Evolutionary conservation across 805 yeast species (phyloP).

Genomic region (Suhomyces emberorum): DNA sequence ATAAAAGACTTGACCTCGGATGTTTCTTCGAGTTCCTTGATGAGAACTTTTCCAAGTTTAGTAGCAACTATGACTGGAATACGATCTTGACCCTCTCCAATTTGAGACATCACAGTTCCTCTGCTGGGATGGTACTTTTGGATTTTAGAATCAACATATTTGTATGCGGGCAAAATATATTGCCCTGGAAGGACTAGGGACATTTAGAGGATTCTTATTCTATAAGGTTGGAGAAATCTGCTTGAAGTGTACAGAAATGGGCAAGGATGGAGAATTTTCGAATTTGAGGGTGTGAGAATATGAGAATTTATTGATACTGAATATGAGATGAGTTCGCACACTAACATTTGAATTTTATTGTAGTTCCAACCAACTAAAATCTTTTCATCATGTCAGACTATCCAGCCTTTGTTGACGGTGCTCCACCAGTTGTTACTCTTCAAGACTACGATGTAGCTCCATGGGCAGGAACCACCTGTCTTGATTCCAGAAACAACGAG

Average conservation of each 20-base stretch:
- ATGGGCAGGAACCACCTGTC: slow-evolving; percentile 51
- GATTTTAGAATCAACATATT: slow-evolving; percentile 23
- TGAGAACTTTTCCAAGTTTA: slow-evolving; percentile 54
- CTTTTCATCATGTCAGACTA: slow-evolving; percentile 17
- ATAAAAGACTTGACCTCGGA: slow-evolving; percentile 19
- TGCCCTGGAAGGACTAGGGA: slow-evolving; percentile 63
- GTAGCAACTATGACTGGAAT: slow-evolving; percentile 55
- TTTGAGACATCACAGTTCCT: slow-evolving; percentile 56
- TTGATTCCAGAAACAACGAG: slow-evolving; percentile 34
- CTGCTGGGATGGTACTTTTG: slow-evolving; percentile 56
- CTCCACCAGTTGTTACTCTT: slow-evolving; percentile 46
- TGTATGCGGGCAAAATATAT: slow-evolving; percentile 58
- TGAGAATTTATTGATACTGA: background rate
- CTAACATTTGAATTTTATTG: no score
- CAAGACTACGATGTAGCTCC: slow-evolving; percentile 48
- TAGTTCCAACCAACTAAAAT: no score
- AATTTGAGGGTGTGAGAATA: background rate
- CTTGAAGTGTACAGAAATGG: no score
- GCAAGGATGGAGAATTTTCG: no score
- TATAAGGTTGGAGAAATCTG: no score
- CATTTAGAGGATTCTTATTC: background rate
- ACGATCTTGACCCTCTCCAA: slow-evolving; percentile 32
- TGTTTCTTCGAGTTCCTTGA: slow-evolving; percentile 19
- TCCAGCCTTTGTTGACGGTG: slow-evolving; percentile 43
- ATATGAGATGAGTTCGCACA: background rate